A percentile compares a stretch with the other conserved stretches of the same genome.
These are phyloP conservation scores for Achaetomium macrosporum DNA, from an alignment of 2,329 filamentous ascomycete species.

Conservation along the genomic window DNA sequence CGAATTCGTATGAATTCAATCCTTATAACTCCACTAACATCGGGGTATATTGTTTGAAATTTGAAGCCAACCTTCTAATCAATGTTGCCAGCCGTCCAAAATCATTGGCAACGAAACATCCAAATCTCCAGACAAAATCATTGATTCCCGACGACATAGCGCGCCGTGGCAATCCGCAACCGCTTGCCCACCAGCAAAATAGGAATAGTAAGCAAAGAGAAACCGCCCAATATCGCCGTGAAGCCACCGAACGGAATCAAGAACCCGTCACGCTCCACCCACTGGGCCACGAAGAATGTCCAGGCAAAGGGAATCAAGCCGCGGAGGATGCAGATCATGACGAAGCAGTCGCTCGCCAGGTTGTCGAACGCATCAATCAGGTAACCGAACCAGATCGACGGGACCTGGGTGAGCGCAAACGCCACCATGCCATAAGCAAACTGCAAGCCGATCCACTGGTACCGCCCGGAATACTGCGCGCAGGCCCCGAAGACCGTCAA, in stretches of 20 bases:
- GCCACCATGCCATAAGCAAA: constrained; percentile 33
- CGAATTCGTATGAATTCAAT: no score
- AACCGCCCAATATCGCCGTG: constrained; percentile 45
- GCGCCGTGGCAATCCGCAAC: constrained; percentile 32
- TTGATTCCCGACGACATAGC: constrained; percentile 21
- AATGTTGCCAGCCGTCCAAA: no score
- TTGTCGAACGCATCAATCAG: constrained; percentile 45
- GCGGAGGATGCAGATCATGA: constrained; percentile 44
- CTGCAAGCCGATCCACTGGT: constrained; percentile 32
- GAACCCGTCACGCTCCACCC: constrained; percentile 38
- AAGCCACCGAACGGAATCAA: constrained; percentile 49
- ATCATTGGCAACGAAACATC: no score
- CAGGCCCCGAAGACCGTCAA: constrained; percentile 35
- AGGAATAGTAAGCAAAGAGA: constrained; percentile 35
- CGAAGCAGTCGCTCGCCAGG: constrained; percentile 47
- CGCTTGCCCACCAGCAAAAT: constrained; percentile 33
- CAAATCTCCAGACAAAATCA: not conserved
- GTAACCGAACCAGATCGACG: constrained; percentile 37
- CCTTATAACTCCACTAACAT: no score
- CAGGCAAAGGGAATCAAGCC: constrained; percentile 47
- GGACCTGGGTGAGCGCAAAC: constrained; percentile 36
- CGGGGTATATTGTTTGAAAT: no score
- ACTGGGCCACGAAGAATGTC: constrained; percentile 48
- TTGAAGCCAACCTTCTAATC: no score
- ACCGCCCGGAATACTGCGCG: constrained; percentile 28